Conservation (phyloP, 192 early-diverging fungal species). For the Pilaira anomala region DNA sequence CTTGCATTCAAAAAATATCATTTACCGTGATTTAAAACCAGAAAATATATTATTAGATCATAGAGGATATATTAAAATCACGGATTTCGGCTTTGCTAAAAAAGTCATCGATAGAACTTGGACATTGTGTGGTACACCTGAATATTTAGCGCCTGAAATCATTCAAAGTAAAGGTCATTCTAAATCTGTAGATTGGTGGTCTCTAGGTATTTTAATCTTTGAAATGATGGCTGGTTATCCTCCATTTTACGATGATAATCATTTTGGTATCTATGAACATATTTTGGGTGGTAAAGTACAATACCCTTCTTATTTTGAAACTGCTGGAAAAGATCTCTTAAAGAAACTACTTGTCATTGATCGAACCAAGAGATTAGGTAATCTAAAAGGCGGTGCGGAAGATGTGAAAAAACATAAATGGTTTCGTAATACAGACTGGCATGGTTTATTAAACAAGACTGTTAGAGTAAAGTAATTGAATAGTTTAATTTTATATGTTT, state of each 20-base stretch:
- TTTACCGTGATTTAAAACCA: conserved; percentile 87
- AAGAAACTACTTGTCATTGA: conserved; percentile 71
- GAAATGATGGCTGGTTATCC: conserved; percentile 85
- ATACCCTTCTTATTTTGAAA: conserved; percentile 67
- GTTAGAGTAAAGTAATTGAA: conserved; percentile 15
- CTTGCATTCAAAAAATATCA: conserved; percentile 76
- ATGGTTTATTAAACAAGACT: conserved; percentile 41
- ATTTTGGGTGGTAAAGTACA: conserved; percentile 67
- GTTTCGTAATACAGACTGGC: conserved; percentile 79
- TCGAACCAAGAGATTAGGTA: conserved; percentile 75
- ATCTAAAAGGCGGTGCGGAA: conserved; percentile 70
- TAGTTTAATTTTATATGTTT: not conserved
- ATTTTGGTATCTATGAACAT: conserved; percentile 84
- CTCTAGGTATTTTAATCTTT: conserved; percentile 82
- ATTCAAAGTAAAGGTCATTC: conserved; percentile 84
- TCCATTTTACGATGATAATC: conserved; percentile 79
- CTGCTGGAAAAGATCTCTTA: conserved; percentile 68
- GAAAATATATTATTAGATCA: conserved; percentile 69
- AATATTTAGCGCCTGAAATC: conserved; percentile 86
- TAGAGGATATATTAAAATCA: conserved; percentile 80
- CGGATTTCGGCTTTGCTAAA: conserved; percentile 91
- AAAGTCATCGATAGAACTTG: conserved; percentile 62
- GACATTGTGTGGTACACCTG: conserved; percentile 87
- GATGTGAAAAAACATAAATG: conserved; percentile 83
- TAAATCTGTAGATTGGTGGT: conserved; percentile 92